Evolutionary conservation across 2,329 filamentous ascomycete genomes (phyloP).

Genomic region (Cercospora sp.): DNA sequence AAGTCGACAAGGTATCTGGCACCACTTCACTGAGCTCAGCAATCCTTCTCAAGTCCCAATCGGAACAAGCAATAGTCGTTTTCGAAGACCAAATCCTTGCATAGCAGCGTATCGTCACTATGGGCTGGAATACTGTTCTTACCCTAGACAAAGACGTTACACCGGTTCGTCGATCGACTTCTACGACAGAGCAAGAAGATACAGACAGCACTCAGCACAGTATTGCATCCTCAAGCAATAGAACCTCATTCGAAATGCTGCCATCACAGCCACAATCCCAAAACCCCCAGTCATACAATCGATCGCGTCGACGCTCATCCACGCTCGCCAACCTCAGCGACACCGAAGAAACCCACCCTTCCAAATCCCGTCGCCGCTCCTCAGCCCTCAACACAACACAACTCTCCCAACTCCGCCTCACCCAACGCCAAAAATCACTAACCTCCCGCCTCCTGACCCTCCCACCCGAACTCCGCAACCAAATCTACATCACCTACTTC

Average conservation of each 20-base stretch:
- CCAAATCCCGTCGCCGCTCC: constrained; percentile 9
- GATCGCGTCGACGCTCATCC: constrained; percentile 6
- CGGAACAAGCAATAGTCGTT: neutral
- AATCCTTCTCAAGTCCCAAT: neutral
- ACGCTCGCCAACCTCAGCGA: constrained; percentile 2
- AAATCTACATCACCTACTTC: constrained; percentile 25
- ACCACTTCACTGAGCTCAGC: neutral
- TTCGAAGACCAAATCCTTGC: neutral
- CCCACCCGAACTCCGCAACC: constrained; percentile 26
- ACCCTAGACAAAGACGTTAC: neutral
- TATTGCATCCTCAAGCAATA: neutral
- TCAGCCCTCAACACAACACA: neutral
- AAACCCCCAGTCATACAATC: neutral
- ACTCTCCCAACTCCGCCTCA: neutral
- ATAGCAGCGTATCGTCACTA: neutral
- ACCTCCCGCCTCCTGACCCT: constrained; percentile 18
- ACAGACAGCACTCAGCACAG: neutral
- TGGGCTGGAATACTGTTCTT: constrained; percentile 5
- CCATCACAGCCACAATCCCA: neutral
- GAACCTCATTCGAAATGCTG: neutral
- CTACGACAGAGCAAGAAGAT: neutral
- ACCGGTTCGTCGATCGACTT: neutral
- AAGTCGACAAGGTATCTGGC: neutral
- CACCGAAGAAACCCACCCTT: neutral
- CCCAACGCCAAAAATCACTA: neutral